Evolutionary conservation across 2,329 filamentous ascomycete genomes (phyloP), one percentile per base, ranked within the genome.

Genomic region (Cadophora malorum): DNA sequence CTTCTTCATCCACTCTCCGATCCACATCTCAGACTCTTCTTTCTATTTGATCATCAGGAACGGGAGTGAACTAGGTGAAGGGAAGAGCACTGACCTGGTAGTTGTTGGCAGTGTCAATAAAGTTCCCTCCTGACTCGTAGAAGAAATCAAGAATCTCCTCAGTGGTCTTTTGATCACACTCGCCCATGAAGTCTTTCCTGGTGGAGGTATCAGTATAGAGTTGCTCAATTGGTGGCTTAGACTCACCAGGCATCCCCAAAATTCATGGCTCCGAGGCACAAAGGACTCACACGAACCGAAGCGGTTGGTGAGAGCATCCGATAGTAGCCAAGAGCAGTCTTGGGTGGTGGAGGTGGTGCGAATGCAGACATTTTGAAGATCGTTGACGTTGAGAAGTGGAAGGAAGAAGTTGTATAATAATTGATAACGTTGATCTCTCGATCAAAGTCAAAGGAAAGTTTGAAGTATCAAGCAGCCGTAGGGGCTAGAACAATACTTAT

Each of bases 1-100:
- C 69, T 84, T 83, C 73, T 83, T 82, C 87, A 91, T 90, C 89
- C 90, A 93, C 72, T 90, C 88, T 45, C 90, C 90, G 66, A 93
- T 81, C 86, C 89, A 90, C 63, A 74, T 78, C 78, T 92, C 90
- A 0, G 85, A 88, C 73, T 89, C 78, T 63, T 85, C 86, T 67
- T 83, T 72, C 72, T 89, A 84, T 38, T 12, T n/a, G 10, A 52
- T 33, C 3, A 9, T 67, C 23, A 64, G 61, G 45, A 50, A 8
- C 19, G 4, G 25, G 12, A 31, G 35, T 21, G 14, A 21, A 3
- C 21, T 3, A 47, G 21, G 25, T 50, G 50, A 21, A 38, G 25
- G 50, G 16, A n/a, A 21, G 16, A 14, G 31, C 8, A 5, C 66
- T 52, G 45, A 71, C 72, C 49, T 76, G 89, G 79, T 92, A 92